phyloP scores from a whole-genome alignment of 768 basidiomycete genomes.

The Psilocybe tampanensis region DNA sequence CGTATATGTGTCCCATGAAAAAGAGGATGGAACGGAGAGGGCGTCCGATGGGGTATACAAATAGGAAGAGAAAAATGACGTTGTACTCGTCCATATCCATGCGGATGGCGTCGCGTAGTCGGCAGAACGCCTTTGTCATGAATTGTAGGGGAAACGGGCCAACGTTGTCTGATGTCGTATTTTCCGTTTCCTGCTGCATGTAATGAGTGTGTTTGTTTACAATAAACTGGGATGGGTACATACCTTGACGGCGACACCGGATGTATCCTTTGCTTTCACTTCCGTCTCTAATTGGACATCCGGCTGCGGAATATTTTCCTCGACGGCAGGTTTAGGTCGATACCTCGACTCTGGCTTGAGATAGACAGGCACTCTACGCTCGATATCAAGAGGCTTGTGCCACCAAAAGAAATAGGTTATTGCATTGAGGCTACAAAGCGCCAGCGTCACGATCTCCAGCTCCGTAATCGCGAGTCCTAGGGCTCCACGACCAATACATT shows the following conservation, averaged over 20 bases:
- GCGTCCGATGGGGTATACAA: not conserved
- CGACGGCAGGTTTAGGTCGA: too few species aligned
- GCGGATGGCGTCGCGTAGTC: not conserved
- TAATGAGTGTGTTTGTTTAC: not conserved
- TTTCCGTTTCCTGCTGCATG: not conserved
- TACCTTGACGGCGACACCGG: too few species aligned
- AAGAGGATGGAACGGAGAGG: not conserved
- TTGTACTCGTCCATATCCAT: not conserved
- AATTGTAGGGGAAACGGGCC: too few species aligned
- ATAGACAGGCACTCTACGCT: not conserved
- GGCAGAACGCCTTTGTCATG: too few species aligned
- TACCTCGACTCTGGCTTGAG: not conserved
- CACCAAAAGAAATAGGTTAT: conserved; percentile 34
- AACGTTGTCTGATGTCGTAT: too few species aligned
- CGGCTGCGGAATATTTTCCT: not conserved
- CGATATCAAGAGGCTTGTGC: conserved; percentile 31
- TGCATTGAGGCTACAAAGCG: conserved; percentile 27
- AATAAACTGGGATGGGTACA: not conserved
- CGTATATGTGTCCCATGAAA: not conserved
- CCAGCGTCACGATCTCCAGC: conserved; percentile 34
- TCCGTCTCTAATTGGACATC: not conserved
- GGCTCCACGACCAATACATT: conserved; percentile 24
- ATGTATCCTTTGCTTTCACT: too few species aligned
- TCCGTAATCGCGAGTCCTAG: conserved; percentile 28
- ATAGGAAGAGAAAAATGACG: not conserved